Evolutionary conservation across 768 basidiomycete species (phyloP).

Genomic region (Dendrothele bispora): DNA sequence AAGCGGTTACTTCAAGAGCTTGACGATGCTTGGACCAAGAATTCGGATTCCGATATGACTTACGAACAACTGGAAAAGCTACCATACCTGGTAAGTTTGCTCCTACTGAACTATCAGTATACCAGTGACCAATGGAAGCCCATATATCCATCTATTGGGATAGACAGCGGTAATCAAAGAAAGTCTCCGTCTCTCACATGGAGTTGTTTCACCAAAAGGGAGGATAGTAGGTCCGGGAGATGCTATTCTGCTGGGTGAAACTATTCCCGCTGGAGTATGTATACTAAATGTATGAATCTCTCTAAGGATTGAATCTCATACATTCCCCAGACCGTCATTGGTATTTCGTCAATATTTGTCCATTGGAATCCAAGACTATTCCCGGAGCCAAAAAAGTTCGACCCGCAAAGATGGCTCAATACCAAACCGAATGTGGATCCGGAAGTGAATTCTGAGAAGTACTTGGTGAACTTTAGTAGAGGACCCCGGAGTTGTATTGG

Average conservation of each 20-base stretch:
- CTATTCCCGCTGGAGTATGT: slow-evolving; percentile 23
- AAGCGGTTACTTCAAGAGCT: slow-evolving; percentile 18
- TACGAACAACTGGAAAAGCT: slow-evolving; percentile 24
- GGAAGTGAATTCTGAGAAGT: slow-evolving; percentile 16
- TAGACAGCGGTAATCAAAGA: slow-evolving; percentile 27
- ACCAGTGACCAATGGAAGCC: background rate
- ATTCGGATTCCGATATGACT: slow-evolving; percentile 8
- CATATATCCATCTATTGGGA: background rate
- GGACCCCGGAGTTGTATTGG: slow-evolving; percentile 25
- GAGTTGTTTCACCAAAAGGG: slow-evolving; percentile 9
- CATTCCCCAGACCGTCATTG: slow-evolving; percentile 20
- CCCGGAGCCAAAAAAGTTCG: slow-evolving; percentile 19
- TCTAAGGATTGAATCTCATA: too few relatives aligned
- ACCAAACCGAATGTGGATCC: slow-evolving; percentile 6
- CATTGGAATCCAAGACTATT: slow-evolving; percentile 21
- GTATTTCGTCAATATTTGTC: slow-evolving; percentile 17
- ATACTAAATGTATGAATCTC: too few relatives aligned
- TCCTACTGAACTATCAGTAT: too few relatives aligned
- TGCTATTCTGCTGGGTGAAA: slow-evolving; percentile 15
- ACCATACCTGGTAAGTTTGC: slow-evolving; percentile 22
- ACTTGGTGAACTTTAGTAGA: slow-evolving; percentile 23
- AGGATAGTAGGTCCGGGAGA: slow-evolving; percentile 21
- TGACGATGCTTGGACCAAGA: slow-evolving; percentile 19
- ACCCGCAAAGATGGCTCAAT: slow-evolving; percentile 23
- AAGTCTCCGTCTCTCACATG: slow-evolving; percentile 22